phyloP scores from a whole-genome alignment of 805 yeast species.

The Alloascoidea africana region DNA sequence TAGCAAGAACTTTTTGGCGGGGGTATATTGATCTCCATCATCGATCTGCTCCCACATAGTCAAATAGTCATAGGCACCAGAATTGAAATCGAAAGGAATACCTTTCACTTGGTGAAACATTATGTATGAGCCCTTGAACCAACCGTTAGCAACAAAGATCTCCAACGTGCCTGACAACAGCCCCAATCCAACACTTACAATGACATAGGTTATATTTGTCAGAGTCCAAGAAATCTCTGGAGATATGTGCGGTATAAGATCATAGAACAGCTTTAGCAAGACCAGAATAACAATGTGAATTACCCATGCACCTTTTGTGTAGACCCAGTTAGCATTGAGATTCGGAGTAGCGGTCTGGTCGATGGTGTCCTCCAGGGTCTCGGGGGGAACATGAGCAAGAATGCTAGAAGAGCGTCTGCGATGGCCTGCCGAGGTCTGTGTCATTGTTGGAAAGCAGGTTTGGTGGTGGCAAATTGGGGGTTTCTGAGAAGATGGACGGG shows the following conservation, averaged over 20 bases:
- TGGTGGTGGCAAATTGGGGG: too few species aligned
- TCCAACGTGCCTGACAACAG: too few species aligned
- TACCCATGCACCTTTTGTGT: constrained; percentile 89
- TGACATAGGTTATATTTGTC: constrained; percentile 79
- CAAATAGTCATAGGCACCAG: constrained; percentile 88
- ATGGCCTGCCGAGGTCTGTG: too few species aligned
- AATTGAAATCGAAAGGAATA: constrained; percentile 92
- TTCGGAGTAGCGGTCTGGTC: constrained; percentile 86
- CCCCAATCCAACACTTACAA: too few species aligned
- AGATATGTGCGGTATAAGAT: constrained; percentile 65
- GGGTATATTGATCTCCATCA: constrained; percentile 93
- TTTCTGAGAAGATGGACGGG: too few species aligned
- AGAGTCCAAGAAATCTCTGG: constrained; percentile 87
- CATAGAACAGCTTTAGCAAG: constrained; percentile 60
- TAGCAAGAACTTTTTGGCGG: constrained; percentile 83
- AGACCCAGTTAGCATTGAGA: constrained; percentile 92
- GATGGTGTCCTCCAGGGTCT: constrained; percentile 77
- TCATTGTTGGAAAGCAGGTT: too few species aligned
- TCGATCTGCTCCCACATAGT: constrained; percentile 99
- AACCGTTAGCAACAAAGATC: too few species aligned
- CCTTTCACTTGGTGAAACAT: constrained; percentile 97
- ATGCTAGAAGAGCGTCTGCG: too few species aligned
- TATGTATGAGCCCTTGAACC: constrained; percentile 86
- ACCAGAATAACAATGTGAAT: constrained; percentile 76
- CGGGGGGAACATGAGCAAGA: too few species aligned